Evolutionary conservation across 768 basidiomycete genomes (phyloP), one percentile per base, ranked within the genome.

Genomic region (Auriscalpium vulgare): DNA sequence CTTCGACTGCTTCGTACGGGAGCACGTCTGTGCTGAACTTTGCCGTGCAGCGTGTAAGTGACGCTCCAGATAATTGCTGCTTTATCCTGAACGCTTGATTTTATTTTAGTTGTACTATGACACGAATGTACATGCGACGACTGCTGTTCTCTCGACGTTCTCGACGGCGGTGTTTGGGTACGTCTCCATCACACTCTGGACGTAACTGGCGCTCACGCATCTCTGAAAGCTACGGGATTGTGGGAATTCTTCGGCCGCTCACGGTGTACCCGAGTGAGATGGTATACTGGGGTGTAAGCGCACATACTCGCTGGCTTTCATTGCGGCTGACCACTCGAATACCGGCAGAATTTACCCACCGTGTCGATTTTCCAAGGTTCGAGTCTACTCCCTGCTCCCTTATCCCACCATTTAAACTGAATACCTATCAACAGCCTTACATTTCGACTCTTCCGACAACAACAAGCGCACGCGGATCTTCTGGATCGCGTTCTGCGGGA

Each of bases 141-240:
- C 81, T 3, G 82, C 82, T 8, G 69, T 84, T 23, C 74, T 86
- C 8, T 79, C 81, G 0, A 84, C 81, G 0, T 84, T 84, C 67
- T 84, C 82, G 3, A 82, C 82, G 0, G 80, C 79, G 4, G 81
- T 80, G 63, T 84, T 85, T 66, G 82, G 81, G 76, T 82, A 60
- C 53, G 74, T 58, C 10, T n/a, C 21, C 19, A 3, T 40, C 51
- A 5, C 8, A 3, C 35, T 35, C 14, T 51, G 46, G 29, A 29
- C 7, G 4, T 29, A 29, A 4, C 29, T 29, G 29, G 29, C 29
- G 29, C 29, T 29, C 29, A 29, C 4, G 4, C 29, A 7, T 29
- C 29, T 51, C 45, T 47, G 49, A 40, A 46, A 82, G 82, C 14
- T 84, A 83, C 59, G 82, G 82, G 2, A 66, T 85, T 6, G 80